Evolutionary conservation across 495 filamentous ascomycete species (phyloP), one percentile per base, ranked within the genome.

Genomic region (Penicillium mononematosum): DNA sequence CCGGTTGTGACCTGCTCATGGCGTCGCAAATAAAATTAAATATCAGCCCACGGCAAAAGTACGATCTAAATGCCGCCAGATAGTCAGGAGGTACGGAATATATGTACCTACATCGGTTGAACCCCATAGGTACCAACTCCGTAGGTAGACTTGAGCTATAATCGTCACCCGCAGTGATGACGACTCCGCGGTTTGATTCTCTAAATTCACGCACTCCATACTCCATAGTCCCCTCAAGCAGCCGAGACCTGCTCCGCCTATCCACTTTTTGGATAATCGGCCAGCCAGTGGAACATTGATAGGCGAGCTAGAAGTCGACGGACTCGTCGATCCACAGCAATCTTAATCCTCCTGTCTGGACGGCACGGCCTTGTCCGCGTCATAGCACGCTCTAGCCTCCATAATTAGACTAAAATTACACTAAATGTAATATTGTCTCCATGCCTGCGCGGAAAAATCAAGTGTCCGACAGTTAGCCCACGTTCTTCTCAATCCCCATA

Each of bases 281-380:
- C 20, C 5, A 41, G 25, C 22, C 42, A 27, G 55, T 63, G 17
- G 39, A 41, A 48, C 1, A 34, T 55, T 46, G 45, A 62, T 62
- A 54, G 49, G 50, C 49, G 52, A 29, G 20, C 25, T 43, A 22
- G 56, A 46, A 36, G 50, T 45, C 25, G 32, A 24, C 25, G 14
- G 53, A 12, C 36, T 52, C 12, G 56, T 58, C 53, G 57, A 65
- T 65, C 60, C 36, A 52, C 59, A 50, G 56, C 36, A 62, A 65
- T 65, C 57, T 62, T 58, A 59, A 57, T 60, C 24, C 31, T 31
- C 29, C 49, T 8, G 47, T 38, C 6, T 39, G 22, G 25, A 49
- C 29, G 17, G 29, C 19, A 12, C 19, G 42, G 25, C 17, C 31
- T 20, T 27, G 48, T 54, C 63, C 63, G 56, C 63, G 59, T 65